phyloP scores from a whole-genome alignment of 2,329 filamentous ascomycete species.

The Calonectria ilicicola region DNA sequence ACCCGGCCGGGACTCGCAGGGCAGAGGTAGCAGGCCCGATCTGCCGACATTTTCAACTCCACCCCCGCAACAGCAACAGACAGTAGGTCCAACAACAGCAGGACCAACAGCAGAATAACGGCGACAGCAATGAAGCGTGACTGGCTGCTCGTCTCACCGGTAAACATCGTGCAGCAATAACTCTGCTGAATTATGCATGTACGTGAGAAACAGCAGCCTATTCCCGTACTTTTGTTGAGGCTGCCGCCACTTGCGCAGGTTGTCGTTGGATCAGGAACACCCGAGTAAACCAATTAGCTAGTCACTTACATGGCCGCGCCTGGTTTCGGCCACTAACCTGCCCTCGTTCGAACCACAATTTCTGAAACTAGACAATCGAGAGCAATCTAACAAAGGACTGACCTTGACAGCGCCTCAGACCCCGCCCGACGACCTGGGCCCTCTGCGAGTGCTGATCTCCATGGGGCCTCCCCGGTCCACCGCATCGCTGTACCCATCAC shows the following conservation, averaged over 20 bases:
- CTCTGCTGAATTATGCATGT: not conserved
- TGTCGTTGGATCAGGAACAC: not conserved
- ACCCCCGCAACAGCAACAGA: constrained; percentile 10
- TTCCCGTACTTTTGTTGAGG: not conserved
- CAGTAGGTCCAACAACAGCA: not conserved
- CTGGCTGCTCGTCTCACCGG: not conserved
- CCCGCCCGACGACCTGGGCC: not conserved
- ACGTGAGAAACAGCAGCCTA: not conserved
- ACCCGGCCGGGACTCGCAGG: constrained; percentile 5
- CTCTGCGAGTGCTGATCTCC: not conserved
- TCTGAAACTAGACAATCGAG: constrained; percentile 7
- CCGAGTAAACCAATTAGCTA: not conserved
- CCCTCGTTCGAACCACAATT: not conserved
- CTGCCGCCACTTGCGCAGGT: not conserved
- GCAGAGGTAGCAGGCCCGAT: constrained; percentile 9
- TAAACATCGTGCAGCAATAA: not conserved
- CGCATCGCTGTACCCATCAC: not conserved
- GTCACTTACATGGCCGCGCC: not conserved
- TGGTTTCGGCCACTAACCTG: not conserved
- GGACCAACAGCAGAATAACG: not conserved
- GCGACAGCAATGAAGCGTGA: not conserved
- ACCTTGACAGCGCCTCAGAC: not conserved
- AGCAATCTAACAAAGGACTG: not conserved
- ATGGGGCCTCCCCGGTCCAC: not conserved
- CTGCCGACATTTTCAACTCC: constrained; percentile 6